Base-by-base conservation (phyloP, 768 basidiomycete genomes). In the Pholiota molesta region DNA sequence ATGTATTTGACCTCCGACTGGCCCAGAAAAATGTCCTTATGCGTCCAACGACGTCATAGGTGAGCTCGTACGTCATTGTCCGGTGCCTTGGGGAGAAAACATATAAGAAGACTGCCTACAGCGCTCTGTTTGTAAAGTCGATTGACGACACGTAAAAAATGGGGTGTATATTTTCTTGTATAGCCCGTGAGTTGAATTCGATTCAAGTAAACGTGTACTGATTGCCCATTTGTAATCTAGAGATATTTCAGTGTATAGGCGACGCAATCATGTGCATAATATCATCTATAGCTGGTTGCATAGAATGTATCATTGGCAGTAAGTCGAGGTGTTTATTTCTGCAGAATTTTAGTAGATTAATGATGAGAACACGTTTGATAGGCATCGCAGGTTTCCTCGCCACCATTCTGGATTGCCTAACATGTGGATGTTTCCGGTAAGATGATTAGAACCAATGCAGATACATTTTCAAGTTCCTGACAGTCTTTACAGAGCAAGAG, bases 261-360 rank as follows among this genome's bases (percentile, higher is more conserved):
- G 81, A 72, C 17, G 68, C 70, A 11, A 69, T 84, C 49, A 78
- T 81, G 71, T 66, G 69, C 16, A 69, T 82, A 52, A 66, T 83
- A 6, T 68, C 64, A 14, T 57, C 68, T 21, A 77, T 84, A 39
- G 79, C 77, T 11, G 78, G 75, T 3, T 81, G 79, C 54, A 39
- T 84, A 26, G 81, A 81, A 68, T 82, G 82, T 57, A 78, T 84
- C 19, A 72, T 85, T 45, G 77, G 69, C 45, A 75, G 83, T 82
- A 59, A 52, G 47, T 26, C 9, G 42, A 19, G 10, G 78, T 68
- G 55, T 28, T 59, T 11, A 14, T 13, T 7, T 62, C 29, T 19
- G 17, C n/a, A 19, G 8, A 51, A 9, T 13, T 33, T 28, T 9
- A 42, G 5, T 9, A 42, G 5, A 29, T 44, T 37, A 16, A 26